Evolutionary conservation across 169 alveolate genomes (phyloP).

Genomic region (Plasmodium cynomolgi): DNA sequence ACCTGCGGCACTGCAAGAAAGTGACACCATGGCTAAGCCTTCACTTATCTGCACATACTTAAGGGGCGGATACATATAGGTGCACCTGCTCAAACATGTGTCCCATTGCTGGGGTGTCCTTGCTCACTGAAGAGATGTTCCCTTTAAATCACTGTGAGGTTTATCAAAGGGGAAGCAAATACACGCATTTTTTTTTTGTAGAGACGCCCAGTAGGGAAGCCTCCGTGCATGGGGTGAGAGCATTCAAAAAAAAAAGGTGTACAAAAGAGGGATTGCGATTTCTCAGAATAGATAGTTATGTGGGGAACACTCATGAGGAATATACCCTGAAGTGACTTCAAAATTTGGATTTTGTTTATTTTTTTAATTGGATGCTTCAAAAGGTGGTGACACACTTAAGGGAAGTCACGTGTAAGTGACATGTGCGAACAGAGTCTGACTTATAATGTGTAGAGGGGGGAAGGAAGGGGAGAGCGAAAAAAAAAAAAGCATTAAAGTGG

Average conservation of each 20-base stretch:
- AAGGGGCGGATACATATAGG: background rate
- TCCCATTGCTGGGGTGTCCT: background rate
- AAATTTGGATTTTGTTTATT: background rate
- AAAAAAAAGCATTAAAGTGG: background rate
- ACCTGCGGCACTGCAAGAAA: background rate
- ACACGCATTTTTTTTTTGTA: background rate
- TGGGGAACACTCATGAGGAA: background rate
- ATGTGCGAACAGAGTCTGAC: background rate
- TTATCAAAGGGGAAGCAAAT: background rate
- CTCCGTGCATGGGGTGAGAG: background rate
- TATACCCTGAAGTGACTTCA: background rate
- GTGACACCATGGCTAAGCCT: background rate
- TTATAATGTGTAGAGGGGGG: background rate
- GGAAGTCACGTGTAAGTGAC: background rate
- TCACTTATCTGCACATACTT: background rate
- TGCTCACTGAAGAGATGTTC: background rate
- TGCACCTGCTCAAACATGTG: background rate
- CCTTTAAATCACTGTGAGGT: background rate
- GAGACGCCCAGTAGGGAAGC: background rate
- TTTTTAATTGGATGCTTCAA: background rate
- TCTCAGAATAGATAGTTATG: background rate
- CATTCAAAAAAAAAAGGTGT: background rate
- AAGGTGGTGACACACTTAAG: background rate
- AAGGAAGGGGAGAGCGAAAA: background rate
- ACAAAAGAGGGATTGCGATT: background rate